Evolutionary conservation across 495 filamentous ascomycete species (phyloP).

Genomic region (Aspergillus nanangensis): DNA sequence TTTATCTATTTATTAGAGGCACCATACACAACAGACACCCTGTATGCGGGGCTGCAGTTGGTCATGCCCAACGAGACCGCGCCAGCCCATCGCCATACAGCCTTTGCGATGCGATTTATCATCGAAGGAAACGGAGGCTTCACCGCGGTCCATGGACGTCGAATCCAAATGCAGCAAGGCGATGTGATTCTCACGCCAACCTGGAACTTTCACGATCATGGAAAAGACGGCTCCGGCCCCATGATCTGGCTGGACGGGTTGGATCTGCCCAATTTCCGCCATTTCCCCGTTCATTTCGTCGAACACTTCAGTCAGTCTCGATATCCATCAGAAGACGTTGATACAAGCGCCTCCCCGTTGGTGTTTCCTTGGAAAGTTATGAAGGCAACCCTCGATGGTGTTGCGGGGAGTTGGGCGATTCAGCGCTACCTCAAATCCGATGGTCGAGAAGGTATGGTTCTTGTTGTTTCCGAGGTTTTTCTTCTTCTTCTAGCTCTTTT

Average conservation of each 20-base stretch:
- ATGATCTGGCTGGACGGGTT: slow-evolving; percentile 52
- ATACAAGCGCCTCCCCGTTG: slow-evolving; percentile 28
- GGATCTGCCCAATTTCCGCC: slow-evolving; percentile 38
- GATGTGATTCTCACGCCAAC: slow-evolving; percentile 49
- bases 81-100: slow-evolving; percentile 44
- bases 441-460: slow-evolving; percentile 23
- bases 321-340: slow-evolving; percentile 39
- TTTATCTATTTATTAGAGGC: slow-evolving; percentile 19
- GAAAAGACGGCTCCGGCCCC: slow-evolving; percentile 42
- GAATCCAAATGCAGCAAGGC: slow-evolving; percentile 41
- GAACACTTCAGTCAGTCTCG: slow-evolving; percentile 35
- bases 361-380: slow-evolving; percentile 39
- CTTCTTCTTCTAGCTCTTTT: too few species aligned
- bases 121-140: slow-evolving; percentile 47
- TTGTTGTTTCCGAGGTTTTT: too few species aligned
- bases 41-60: slow-evolving; percentile 47
- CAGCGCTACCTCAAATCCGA: slow-evolving; percentile 27
- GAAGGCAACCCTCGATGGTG: slow-evolving; percentile 26
- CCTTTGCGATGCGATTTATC: slow-evolving; percentile 49
- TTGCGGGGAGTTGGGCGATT: slow-evolving; percentile 18
- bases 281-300: slow-evolving; percentile 47
- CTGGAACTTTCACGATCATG: slow-evolving; percentile 50
- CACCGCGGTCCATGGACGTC: slow-evolving; percentile 43
- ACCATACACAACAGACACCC: slow-evolving; percentile 48
- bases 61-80: slow-evolving; percentile 47